Base-by-base conservation (phyloP, 306 rosid species). In the Sesbania bispinosa region DNA sequence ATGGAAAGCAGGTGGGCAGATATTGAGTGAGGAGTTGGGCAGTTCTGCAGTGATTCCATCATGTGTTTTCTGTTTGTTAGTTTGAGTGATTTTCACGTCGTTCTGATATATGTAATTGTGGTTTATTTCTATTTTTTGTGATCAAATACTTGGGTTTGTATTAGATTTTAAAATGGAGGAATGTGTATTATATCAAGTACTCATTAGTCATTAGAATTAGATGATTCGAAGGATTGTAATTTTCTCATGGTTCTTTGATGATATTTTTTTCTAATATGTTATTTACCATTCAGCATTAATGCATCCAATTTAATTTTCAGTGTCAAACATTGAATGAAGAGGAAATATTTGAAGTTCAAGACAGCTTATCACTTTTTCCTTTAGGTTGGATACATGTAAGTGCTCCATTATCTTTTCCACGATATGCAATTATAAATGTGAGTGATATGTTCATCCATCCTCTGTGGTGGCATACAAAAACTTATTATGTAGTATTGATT, bases 311-410 rank as follows among this genome's bases (percentile, higher is more conserved):
- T 54, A 39, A 78, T 74, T 33, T 82, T 72, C 92, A 95, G 99
- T 95, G 99, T 79, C 88, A 85, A 83, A 92, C 97, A 15, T 88
- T 95, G 90, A 88, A 92, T 62, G 99, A 95, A 85, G 99, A 89
- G 83, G 99, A 95, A 82, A 89, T 95, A 80, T 95, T 89, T 89
- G 99, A 95, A 81, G 90, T 89, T 88, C 99, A 95, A 84, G 99
- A 95, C 83, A 81, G 81, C 77, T 84, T 86, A 68, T 92, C 96
- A 10, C 99, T 95, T 79, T 95, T 95, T 76, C 81, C 96, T 53
- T 88, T 95, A 69, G 99, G 99, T 23, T 95, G 99, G 99, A 89
- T 95, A 82, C 99, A 95, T 80, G 99, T 95, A 95, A 92, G 99
- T 83, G 45, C 74, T 33, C 65, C 67, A 47, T 29, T 69, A 63